These are phyloP conservation scores for Chionographis japonica DNA, from an alignment of 106 monocot species.

Conservation along the genomic window DNA sequence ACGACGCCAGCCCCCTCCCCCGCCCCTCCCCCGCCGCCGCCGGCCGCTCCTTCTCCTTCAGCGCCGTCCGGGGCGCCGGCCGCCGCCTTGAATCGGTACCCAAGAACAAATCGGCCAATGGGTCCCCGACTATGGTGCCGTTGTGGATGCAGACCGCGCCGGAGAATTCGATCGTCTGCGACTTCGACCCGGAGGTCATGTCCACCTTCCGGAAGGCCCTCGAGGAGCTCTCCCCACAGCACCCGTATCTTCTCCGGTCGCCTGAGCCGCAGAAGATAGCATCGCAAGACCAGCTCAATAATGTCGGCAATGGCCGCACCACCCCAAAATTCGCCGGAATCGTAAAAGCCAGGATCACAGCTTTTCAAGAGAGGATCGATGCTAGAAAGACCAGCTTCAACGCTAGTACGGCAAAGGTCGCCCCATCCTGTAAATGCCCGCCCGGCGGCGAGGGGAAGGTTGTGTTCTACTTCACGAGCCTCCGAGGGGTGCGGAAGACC, in stretches of 20 bases:
- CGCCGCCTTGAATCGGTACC: constrained; percentile 8
- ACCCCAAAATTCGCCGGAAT: constrained; percentile 31
- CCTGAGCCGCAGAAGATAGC: not conserved
- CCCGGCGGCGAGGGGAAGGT: constrained; percentile 37
- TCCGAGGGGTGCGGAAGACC: constrained; percentile 72
- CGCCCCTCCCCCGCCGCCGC: not conserved
- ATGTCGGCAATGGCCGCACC: not conserved
- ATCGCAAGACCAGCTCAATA: not conserved
- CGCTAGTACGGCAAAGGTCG: not conserved
- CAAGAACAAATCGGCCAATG: not conserved
- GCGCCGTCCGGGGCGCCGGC: constrained; percentile 9
- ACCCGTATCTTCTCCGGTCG: not conserved
- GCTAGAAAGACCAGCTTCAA: constrained; percentile 26
- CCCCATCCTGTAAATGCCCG: constrained; percentile 11
- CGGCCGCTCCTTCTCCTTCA: constrained; percentile 28
- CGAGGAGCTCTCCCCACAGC: constrained; percentile 19
- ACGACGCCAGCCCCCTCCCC: constrained; percentile 21
- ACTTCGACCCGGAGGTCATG: constrained; percentile 40
- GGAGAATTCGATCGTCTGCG: constrained; percentile 10
- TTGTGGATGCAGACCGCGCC: constrained; percentile 13
- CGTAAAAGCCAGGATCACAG: constrained; percentile 44
- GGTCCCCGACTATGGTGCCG: constrained; percentile 2
- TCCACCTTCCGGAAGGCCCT: constrained; percentile 35
- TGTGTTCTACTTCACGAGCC: constrained; percentile 76
- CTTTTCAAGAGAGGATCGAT: constrained; percentile 63